Percentiles rank a stretch among this genome's conserved stretches.
Conservation (phyloP, 495 filamentous ascomycete species). For the Xylaria castorea region DNA sequence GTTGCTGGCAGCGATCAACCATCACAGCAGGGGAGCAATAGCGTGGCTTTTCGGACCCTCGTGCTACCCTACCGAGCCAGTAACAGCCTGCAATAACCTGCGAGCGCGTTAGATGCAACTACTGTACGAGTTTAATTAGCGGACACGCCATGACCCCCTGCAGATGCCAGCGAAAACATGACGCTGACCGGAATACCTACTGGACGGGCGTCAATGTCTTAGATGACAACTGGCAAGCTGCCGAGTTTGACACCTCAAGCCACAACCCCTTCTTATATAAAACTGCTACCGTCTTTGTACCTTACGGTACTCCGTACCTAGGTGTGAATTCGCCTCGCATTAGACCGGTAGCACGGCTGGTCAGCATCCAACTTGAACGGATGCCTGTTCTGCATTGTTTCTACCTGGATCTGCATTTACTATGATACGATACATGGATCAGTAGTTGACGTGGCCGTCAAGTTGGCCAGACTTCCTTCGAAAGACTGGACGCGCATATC, state of each 20-base stretch:
- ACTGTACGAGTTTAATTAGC: constrained; percentile 10
- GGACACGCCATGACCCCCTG: background rate
- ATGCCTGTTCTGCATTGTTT: background rate
- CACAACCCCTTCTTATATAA: background rate
- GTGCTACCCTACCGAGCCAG: constrained; percentile 15
- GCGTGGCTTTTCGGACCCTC: constrained; percentile 3
- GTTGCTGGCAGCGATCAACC: background rate
- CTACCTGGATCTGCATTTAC: background rate
- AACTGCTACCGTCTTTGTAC: constrained; percentile 1
- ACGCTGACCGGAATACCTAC: background rate
- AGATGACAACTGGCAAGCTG: constrained; percentile 10
- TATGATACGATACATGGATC: background rate
- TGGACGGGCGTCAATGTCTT: background rate
- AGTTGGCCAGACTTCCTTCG: background rate
- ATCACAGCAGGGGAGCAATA: constrained; percentile 18
- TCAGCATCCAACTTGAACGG: background rate
- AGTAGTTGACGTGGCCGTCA: constrained; percentile 20
- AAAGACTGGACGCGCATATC: background rate
- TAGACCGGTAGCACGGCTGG: background rate
- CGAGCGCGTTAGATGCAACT: background rate
- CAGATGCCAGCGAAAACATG: constrained; percentile 14
- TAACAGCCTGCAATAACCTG: background rate
- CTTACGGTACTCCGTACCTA: background rate
- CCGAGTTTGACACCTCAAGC: constrained; percentile 2
- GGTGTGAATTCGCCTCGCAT: constrained; percentile 15